phyloP scores from a whole-genome alignment of 192 early-diverging fungal genomes.

The Spizellomyces punctatus region DNA sequence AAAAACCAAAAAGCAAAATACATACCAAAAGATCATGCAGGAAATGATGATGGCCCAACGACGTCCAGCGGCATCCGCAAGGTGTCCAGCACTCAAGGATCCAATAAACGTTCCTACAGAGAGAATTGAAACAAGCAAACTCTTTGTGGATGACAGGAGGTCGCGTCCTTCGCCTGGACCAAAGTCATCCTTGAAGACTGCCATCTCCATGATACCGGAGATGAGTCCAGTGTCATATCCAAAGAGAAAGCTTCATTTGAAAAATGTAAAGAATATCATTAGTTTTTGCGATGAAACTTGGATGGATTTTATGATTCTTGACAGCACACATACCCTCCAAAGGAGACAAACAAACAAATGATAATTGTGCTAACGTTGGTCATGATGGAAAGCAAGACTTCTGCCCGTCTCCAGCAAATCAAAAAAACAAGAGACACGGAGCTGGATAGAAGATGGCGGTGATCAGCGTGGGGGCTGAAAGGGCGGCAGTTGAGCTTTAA shows the following conservation, averaged over 20 bases:
- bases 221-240: slow-evolving; percentile 80
- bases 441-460: no score
- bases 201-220: slow-evolving; percentile 70
- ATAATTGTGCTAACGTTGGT: slow-evolving; percentile 19
- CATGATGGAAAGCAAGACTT: background rate
- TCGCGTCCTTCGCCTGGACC: slow-evolving; percentile 21
- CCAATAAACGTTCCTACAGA: slow-evolving; percentile 77
- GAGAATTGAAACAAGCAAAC: slow-evolving; percentile 56
- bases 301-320: background rate
- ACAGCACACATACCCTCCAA: slow-evolving; percentile 11
- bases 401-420: no score
- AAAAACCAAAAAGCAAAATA: slow-evolving; percentile 2
- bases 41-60: slow-evolving; percentile 70
- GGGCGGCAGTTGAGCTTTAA: no score
- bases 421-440: no score
- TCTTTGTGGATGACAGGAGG: slow-evolving; percentile 14
- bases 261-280: background rate
- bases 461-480: no score
- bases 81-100: slow-evolving; percentile 63
- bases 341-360: slow-evolving; percentile 32
- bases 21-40: slow-evolving; percentile 36
- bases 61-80: slow-evolving; percentile 70
- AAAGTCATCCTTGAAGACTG: slow-evolving; percentile 33
- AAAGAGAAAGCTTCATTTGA: slow-evolving; percentile 59
- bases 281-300: background rate